Percentiles rank a stretch among this genome's conserved stretches.
These are phyloP conservation scores for Endoconidiophora laricicola DNA, from an alignment of 2,329 filamentous ascomycete species.

Conservation along the genomic window DNA sequence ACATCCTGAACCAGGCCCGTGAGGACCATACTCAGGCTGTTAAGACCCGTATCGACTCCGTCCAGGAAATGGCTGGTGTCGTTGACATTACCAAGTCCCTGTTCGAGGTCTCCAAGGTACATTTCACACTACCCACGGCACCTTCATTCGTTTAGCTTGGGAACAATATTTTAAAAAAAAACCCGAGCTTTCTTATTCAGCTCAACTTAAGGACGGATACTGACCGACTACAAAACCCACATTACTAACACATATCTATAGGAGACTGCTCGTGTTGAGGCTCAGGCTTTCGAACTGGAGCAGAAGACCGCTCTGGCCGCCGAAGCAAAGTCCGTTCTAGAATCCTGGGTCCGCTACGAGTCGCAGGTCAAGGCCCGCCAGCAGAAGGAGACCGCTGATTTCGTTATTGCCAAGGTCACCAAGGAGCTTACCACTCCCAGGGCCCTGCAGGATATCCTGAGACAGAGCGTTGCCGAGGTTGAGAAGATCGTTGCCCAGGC, in stretches of 20 bases:
- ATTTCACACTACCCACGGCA: conserved; percentile 14
- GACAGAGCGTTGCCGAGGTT: conserved; percentile 89
- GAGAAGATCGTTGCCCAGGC: conserved; percentile 49
- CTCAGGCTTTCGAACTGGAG: conserved; percentile 91
- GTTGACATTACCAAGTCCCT: conserved; percentile 94
- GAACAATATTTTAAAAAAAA: background rate
- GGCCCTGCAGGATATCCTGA: conserved; percentile 89
- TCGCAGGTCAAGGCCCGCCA: conserved; percentile 96
- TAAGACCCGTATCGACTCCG: conserved; percentile 82
- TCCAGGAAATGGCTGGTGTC: conserved; percentile 85
- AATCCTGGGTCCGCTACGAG: conserved; percentile 98
- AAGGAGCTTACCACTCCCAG: conserved; percentile 99
- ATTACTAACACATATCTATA: conserved; percentile 22
- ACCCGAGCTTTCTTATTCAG: background rate
- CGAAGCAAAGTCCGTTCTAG: conserved; percentile 89
- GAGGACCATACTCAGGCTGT: conserved; percentile 91
- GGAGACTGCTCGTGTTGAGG: conserved; percentile 95
- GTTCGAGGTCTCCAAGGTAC: conserved; percentile 95
- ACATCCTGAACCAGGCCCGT: conserved; percentile 85
- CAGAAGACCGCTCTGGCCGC: conserved; percentile 81
- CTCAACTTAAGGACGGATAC: background rate
- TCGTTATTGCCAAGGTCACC: conserved; percentile 89
- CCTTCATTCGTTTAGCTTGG: background rate
- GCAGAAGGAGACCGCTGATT: conserved; percentile 87
- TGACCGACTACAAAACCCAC: background rate